phyloP scores from a whole-genome alignment of 2,329 filamentous ascomycete genomes.

The Chaetomiaceae sp. region DNA sequence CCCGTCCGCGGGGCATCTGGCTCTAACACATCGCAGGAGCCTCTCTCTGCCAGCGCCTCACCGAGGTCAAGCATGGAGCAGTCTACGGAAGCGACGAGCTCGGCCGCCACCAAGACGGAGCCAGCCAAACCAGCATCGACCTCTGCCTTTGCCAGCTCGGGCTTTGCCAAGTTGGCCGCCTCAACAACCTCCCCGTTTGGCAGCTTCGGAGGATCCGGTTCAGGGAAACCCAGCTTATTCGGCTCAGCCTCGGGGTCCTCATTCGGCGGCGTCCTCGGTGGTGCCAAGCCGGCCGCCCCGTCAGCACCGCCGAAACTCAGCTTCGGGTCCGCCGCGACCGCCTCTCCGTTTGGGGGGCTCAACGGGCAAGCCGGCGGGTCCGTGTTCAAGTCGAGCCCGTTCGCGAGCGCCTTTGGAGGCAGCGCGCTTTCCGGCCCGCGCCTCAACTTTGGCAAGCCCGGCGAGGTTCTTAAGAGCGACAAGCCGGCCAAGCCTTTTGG shows the following conservation, averaged over 20 bases:
- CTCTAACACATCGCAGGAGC: constrained; percentile 19
- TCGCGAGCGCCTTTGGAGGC: constrained; percentile 48
- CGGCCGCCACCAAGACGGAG: constrained; percentile 25
- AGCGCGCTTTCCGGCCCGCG: constrained; percentile 38
- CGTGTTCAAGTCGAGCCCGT: constrained; percentile 37
- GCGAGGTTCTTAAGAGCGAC: constrained; percentile 46
- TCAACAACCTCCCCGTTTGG: constrained; percentile 61
- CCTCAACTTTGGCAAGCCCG: constrained; percentile 67
- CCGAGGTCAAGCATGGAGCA: constrained; percentile 21
- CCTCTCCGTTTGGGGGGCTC: constrained; percentile 47
- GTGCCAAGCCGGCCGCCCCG: constrained; percentile 28
- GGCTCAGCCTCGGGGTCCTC: constrained; percentile 42
- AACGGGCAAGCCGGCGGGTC: constrained; percentile 26
- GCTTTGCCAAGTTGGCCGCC: constrained; percentile 61
- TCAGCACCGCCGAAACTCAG: constrained; percentile 42
- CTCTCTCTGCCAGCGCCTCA: constrained; percentile 19
- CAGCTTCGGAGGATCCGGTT: constrained; percentile 43
- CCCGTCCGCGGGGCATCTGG: no score
- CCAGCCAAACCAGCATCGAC: constrained; percentile 42
- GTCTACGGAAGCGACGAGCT: constrained; percentile 24
- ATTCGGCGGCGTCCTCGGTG: constrained; percentile 33
- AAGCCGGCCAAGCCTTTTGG: constrained; percentile 72
- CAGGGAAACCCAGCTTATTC: constrained; percentile 46
- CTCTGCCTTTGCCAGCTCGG: constrained; percentile 63
- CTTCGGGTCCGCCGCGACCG: constrained; percentile 38